Percentiles rank a stretch among this genome's conserved stretches.
Conservation (phyloP, 208 protist genomes). For the Blechomonas ayalai region DNA sequence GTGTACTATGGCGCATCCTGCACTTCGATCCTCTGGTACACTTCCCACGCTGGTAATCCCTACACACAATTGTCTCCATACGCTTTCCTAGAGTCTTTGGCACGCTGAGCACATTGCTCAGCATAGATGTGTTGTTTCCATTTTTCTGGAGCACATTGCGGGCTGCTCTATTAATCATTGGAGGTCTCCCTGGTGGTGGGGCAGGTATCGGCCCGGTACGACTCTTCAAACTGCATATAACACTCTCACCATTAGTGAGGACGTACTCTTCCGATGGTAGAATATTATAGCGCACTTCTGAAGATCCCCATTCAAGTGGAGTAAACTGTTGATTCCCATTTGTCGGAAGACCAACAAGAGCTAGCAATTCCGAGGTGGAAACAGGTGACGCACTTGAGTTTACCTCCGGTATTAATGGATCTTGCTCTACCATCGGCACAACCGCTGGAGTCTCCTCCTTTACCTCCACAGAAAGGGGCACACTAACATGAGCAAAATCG, state of each 20-base stretch:
- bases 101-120: slow-evolving; percentile 2
- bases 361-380: slow-evolving; percentile 47
- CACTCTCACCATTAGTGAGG: slow-evolving; percentile 50
- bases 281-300: slow-evolving; percentile 26
- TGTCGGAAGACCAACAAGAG: slow-evolving; percentile 42
- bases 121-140: too few relatives aligned
- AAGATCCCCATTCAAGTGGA: slow-evolving; percentile 2
- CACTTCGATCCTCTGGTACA: slow-evolving; percentile 15
- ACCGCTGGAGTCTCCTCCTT: too few relatives aligned
- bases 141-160: too few relatives aligned
- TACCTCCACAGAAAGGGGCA: too few relatives aligned
- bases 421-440: too few relatives aligned
- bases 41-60: slow-evolving; percentile 17
- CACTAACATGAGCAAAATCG: slow-evolving; percentile 26
- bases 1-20: slow-evolving; percentile 11
- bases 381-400: slow-evolving; percentile 11
- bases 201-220: slow-evolving; percentile 50
- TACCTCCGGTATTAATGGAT: too few relatives aligned
- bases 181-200: slow-evolving; percentile 54
- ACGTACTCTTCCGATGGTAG: slow-evolving; percentile 71
- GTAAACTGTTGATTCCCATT: slow-evolving; percentile 1
- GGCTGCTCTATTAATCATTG: slow-evolving; percentile 21
- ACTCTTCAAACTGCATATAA: slow-evolving; percentile 46
- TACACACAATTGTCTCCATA: too few relatives aligned
- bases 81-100: slow-evolving; percentile 1